A percentile compares a stretch with the other conserved stretches of the same genome.
phyloP scores from a whole-genome alignment of 176 grass and related monocot genomes.

The Chrysopogon serrulatus region DNA sequence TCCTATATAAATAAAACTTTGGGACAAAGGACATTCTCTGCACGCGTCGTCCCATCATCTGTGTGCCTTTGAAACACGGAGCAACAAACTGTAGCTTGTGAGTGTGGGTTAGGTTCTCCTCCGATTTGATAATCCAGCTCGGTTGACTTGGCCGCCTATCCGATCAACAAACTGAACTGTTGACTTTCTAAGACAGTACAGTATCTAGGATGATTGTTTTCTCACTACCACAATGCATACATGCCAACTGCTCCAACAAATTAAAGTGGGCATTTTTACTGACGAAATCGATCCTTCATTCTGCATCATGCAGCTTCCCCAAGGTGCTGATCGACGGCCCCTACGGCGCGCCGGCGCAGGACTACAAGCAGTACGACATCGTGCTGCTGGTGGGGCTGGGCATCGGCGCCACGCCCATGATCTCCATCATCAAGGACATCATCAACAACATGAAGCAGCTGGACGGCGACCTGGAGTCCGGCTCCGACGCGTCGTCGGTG shows the following conservation, averaged over 20 bases:
- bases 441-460: constrained; percentile 74
- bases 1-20: neutral
- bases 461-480: constrained; percentile 37
- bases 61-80: neutral
- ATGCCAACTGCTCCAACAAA: no score
- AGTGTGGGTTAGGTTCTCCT: neutral
- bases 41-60: neutral
- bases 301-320: constrained; percentile 81
- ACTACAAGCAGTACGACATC: constrained; percentile 91
- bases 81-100: neutral
- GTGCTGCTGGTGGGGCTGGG: constrained; percentile 81
- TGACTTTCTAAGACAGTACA: no score
- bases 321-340: constrained; percentile 85
- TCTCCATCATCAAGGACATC: constrained; percentile 96
- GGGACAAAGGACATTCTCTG: neutral
- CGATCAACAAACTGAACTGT: neutral
- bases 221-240: no score
- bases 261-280: neutral
- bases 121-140: neutral
- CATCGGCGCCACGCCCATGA: constrained; percentile 93
- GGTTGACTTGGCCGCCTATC: neutral
- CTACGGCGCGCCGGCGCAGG: constrained; percentile 85
- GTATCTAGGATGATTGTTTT: no score
- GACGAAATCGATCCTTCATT: neutral
- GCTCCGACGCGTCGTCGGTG: neutral